Evolutionary conservation across 2,329 filamentous ascomycete genomes (phyloP).

Genomic region (Allantophomopsis cytisporea): DNA sequence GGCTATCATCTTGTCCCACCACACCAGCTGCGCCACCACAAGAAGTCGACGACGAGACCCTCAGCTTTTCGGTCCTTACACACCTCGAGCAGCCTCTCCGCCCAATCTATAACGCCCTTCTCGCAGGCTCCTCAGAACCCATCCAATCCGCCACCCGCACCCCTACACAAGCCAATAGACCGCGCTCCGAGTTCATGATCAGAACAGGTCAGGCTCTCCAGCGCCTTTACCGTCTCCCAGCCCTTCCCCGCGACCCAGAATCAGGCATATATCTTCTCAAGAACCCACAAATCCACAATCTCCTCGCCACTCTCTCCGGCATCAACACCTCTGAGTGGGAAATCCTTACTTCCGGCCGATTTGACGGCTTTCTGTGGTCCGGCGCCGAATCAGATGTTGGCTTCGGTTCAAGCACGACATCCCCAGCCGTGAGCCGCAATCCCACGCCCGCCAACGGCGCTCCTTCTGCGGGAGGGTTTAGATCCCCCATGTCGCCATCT

Average conservation of each 20-base stretch:
- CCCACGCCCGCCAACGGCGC: constrained; percentile 36
- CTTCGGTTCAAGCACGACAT: constrained; percentile 20
- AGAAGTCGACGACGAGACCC: constrained; percentile 86
- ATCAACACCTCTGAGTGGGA: constrained; percentile 95
- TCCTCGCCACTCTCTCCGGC: constrained; percentile 74
- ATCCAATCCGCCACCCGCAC: constrained; percentile 43
- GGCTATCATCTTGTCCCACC: constrained; percentile 64
- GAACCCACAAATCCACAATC: constrained; percentile 69
- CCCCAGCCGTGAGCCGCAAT: constrained; percentile 29
- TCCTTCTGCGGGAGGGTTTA: constrained; percentile 22
- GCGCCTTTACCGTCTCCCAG: constrained; percentile 64
- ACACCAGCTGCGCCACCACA: constrained; percentile 63
- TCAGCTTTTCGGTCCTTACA: constrained; percentile 87
- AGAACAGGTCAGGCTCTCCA: constrained; percentile 71
- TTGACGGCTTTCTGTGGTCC: constrained; percentile 91
- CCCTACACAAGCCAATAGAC: constrained; percentile 53
- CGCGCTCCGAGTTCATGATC: constrained; percentile 59
- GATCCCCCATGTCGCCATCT: constrained; percentile 13
- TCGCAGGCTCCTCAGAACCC: constrained; percentile 42
- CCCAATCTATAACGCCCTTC: constrained; percentile 69
- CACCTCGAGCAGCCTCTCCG: constrained; percentile 65
- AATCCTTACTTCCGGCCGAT: constrained; percentile 82
- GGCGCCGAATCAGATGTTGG: constrained; percentile 54
- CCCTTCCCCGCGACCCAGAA: constrained; percentile 71
- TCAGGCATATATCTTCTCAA: constrained; percentile 75